Conservation (phyloP, 2,329 filamentous ascomycete genomes). For the Aureobasidium sp. region DNA sequence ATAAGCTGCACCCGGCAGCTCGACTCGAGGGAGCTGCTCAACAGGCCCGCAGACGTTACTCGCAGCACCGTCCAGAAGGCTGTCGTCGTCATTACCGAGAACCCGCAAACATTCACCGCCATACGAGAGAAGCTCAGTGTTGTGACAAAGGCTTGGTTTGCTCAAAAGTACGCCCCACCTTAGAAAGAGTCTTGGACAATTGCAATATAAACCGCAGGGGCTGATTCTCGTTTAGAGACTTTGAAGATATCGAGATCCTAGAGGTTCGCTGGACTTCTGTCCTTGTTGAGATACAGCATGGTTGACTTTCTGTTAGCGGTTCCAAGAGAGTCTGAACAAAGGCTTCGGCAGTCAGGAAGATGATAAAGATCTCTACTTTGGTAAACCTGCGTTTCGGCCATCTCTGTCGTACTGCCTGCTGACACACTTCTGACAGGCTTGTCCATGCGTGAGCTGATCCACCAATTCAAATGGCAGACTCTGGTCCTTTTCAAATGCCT, state of each 20-base stretch:
- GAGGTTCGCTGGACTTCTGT: constrained; percentile 32
- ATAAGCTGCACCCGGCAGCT: constrained; percentile 93
- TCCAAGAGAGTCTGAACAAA: constrained; percentile 74
- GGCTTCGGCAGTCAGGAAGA: constrained; percentile 55
- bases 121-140: constrained; percentile 82
- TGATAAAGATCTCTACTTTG: constrained; percentile 79
- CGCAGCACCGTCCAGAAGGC: constrained; percentile 96
- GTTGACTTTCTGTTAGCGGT: constrained; percentile 37
- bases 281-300: constrained; percentile 32
- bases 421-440: constrained; percentile 35
- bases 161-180: constrained; percentile 55
- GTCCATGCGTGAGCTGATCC: constrained; percentile 81
- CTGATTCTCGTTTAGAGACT: constrained; percentile 49
- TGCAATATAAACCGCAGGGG: not conserved
- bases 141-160: constrained; percentile 94
- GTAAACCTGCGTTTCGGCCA: constrained; percentile 38
- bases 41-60: constrained; percentile 83
- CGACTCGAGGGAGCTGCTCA: constrained; percentile 66
- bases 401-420: not conserved
- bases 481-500: constrained; percentile 90
- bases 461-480: constrained; percentile 92
- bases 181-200: not conserved
- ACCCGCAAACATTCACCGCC: constrained; percentile 81
- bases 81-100: constrained; percentile 89
- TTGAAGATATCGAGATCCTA: constrained; percentile 84